Percentiles rank a stretch among this genome's conserved stretches.
Conservation (phyloP, 164 flowering plant species). For the Stephania yunnanensis region DNA sequence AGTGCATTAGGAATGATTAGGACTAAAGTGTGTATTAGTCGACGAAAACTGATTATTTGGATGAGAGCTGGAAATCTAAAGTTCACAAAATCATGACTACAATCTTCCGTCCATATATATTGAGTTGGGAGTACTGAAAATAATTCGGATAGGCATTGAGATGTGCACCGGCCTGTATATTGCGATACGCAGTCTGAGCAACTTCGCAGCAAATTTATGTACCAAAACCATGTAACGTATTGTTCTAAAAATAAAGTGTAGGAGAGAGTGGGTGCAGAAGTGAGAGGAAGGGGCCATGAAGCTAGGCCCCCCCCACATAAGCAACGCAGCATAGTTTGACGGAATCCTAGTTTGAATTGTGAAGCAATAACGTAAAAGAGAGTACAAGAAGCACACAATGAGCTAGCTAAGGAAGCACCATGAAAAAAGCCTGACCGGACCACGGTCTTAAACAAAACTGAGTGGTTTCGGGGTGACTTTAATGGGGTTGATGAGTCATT, state of each 20-base stretch:
- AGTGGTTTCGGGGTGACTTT: neutral
- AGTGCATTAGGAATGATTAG: neutral
- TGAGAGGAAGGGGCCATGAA: slow-evolving; percentile 12
- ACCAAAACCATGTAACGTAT: no score
- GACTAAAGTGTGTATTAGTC: neutral
- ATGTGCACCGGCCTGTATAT: no score
- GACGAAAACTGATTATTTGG: neutral
- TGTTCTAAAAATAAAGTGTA: no score
- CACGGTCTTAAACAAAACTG: neutral
- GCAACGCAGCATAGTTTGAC: slow-evolving; percentile 14
- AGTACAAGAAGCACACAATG: neutral
- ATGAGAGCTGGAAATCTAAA: no score
- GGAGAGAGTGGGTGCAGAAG: neutral
- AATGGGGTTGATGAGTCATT: slow-evolving; percentile 21
- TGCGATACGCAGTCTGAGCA: no score
- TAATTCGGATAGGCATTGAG: no score
- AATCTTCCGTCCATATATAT: no score
- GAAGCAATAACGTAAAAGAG: slow-evolving; percentile 1
- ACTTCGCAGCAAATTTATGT: no score
- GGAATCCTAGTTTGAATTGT: no score
- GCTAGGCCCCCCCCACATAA: slow-evolving; percentile 10
- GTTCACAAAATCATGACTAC: no score
- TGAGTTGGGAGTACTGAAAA: no score
- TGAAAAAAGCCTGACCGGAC: neutral
- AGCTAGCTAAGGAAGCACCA: neutral